Evolutionary conservation across 1,284 basidiomycete genomes (phyloP), one percentile per base, ranked within the genome.

Genomic region (Sutorius eximius): DNA sequence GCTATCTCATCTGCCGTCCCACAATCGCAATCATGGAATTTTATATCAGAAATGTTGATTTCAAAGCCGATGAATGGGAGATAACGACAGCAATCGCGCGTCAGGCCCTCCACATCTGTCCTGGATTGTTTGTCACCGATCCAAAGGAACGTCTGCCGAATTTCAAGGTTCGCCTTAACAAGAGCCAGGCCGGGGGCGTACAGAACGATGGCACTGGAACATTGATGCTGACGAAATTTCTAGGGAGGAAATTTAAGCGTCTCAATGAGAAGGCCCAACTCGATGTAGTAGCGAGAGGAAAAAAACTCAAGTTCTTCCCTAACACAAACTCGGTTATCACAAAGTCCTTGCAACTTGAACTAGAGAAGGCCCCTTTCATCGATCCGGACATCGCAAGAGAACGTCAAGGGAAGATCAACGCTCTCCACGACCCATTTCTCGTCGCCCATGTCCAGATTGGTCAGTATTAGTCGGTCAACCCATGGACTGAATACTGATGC

Each of bases 381-480:
- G 70, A 82, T 57, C 86, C 87, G 0, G 75, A 81, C 24, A 75
- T 81, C 1, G 85, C 84, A 52, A 79, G 82, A 64, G 76, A 80
- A 51, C 80, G 77, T 42, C 72, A 77, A 49, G 58, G 70, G 12
- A 87, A 74, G 44, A 60, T 82, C 11, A 63, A 66, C 32, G 71
- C 73, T 13, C 73, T 87, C 22, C 67, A 77, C 24, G 70, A 76
- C 11, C 69, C 71, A 16, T 69, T 87, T 37, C 78, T 82, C 20
- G 73, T 89, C 9, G 76, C 81, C 53, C 73, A 73, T 24, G 71
- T 89, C 32, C 86, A 89, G 61, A 82, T 89, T 60, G 87, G 87
- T 32, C 59, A 77, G 65, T 29, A 77, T 33, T 59, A 22, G 12
- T 68, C 10, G 72, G 29, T n/a, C 27, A 18, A 18, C 27, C 41